Evolutionary conservation across 805 yeast genomes (phyloP).

Genomic region (Vanderwaltozyma yarrowii): DNA sequence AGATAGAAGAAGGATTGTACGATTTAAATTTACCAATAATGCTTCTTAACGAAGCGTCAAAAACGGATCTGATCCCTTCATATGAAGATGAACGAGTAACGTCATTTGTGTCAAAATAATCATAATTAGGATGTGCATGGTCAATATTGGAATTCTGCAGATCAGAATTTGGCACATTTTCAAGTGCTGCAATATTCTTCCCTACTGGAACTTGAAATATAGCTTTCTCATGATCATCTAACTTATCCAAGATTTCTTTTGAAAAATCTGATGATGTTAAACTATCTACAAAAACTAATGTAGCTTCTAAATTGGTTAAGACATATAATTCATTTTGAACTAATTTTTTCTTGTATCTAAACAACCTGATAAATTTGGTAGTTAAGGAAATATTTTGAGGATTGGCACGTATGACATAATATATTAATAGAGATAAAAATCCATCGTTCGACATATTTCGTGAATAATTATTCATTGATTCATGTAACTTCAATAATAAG

Average conservation of each 20-base stretch:
- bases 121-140: neutral
- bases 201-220: constrained; percentile 14
- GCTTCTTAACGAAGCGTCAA: constrained; percentile 24
- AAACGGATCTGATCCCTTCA: constrained; percentile 21
- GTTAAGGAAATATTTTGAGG: constrained; percentile 21
- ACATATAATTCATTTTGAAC: constrained; percentile 26
- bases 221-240: constrained; percentile 8
- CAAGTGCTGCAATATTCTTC: constrained; percentile 14
- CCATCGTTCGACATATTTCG: constrained; percentile 26
- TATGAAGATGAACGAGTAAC: constrained; percentile 17
- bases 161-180: neutral
- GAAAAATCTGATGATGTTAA: constrained; percentile 19
- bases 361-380: constrained; percentile 23
- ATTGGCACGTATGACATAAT: constrained; percentile 16
- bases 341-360: constrained; percentile 25
- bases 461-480: constrained; percentile 15
- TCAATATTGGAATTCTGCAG: neutral
- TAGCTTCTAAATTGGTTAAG: constrained; percentile 27
- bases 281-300: constrained; percentile 25
- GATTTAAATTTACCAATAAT: constrained; percentile 25
- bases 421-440: constrained; percentile 24
- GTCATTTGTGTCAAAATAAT: neutral
- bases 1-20: constrained; percentile 20
- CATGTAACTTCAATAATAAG: constrained; percentile 20
- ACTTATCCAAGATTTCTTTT: constrained; percentile 6